A percentile compares a stretch with the other conserved stretches of the same genome.
phyloP scores from a whole-genome alignment of 2,329 filamentous ascomycete genomes.

The Dothistroma pini region DNA sequence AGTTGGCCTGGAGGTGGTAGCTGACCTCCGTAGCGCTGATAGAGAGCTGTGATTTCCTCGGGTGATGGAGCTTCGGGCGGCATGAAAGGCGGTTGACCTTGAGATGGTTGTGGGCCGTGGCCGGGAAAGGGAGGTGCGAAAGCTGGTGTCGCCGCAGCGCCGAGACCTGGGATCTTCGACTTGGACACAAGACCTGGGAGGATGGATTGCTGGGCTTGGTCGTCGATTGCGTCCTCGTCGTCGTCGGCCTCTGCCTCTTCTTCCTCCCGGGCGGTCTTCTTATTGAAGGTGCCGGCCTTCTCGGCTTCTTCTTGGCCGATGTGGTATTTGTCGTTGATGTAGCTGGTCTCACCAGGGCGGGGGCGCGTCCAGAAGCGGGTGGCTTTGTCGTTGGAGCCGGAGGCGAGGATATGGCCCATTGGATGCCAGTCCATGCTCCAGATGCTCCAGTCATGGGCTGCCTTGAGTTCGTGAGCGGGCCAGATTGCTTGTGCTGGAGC shows the following conservation, averaged over 20 bases:
- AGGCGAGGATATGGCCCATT: conserved; percentile 88
- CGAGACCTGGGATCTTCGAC: conserved; percentile 51
- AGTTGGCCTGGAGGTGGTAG: conserved; percentile 29
- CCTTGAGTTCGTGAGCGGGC: conserved; percentile 80
- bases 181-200: conserved; percentile 13
- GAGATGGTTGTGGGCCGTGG: conserved; percentile 30
- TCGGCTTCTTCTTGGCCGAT: conserved; percentile 92
- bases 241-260: conserved; percentile 93
- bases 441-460: conserved; percentile 90
- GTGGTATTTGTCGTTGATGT: conserved; percentile 87
- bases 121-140: conserved; percentile 8
- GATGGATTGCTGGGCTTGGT: conserved; percentile 63
- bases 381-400: conserved; percentile 92
- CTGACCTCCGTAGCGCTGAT: conserved; percentile 11
- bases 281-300: conserved; percentile 90
- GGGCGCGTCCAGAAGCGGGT: conserved; percentile 95
- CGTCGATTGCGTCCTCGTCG: conserved; percentile 85
- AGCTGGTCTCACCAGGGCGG: conserved; percentile 79
- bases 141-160: conserved; percentile 9
- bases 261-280: conserved; percentile 78
- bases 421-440: conserved; percentile 99
- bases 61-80: conserved; percentile 5
- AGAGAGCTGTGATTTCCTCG: neutral
- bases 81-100: conserved; percentile 23
- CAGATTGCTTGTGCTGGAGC: conserved; percentile 86